Base-by-base conservation (phyloP, 2,329 filamentous ascomycete species). In the Scleromitrula shiraiana region DNA sequence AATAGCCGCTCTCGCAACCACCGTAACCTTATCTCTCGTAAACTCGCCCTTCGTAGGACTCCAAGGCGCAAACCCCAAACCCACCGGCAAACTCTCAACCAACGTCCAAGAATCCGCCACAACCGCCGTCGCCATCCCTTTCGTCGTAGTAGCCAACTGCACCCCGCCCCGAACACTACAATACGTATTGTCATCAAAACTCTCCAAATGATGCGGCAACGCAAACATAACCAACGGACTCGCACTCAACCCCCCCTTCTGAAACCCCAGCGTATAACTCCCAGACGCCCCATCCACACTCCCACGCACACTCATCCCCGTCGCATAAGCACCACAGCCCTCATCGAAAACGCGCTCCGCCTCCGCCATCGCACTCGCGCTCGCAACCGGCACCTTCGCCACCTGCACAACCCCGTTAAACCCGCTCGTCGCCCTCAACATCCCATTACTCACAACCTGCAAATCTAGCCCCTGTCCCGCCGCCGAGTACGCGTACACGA, bases 321-420 rank as follows among this genome's bases (percentile, higher is more conserved):
- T 75, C 0, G 89, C 75, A 61, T 89, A 97, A 0, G 84, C 77
- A 9, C 89, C 90, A 20, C 80, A 80, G 14, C 87, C 81, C 35
- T 73, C 72, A 64, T 97, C 91, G 58, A 89, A 88, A 2, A 87
- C 62, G 0, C 68, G 68, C 64, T 94, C 86, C 0, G 77, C 79
- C 19, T 70, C 71, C 15, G 69, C 68, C 23, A 17, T 40, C 9
- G 10, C 6, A 14, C 33, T 40, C 3, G 68, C 68, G 0, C n/a
- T n/a, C n/a, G n/a, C n/a, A n/a, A n/a, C n/a, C n/a, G 85, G 80
- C 46, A 88, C 79, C 65, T 95, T 96, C 15, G 85, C 82, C 15
- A 96, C 73, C 61, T 98, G 93, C 8, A 97, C 77, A 0, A 77
- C 76, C 9, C 93, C 93, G 44, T 77, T 78, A 65, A 93, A 97